These are phyloP conservation scores for Rosa rugosa DNA, from an alignment of 306 rosid genomes.

Conservation along the genomic window DNA sequence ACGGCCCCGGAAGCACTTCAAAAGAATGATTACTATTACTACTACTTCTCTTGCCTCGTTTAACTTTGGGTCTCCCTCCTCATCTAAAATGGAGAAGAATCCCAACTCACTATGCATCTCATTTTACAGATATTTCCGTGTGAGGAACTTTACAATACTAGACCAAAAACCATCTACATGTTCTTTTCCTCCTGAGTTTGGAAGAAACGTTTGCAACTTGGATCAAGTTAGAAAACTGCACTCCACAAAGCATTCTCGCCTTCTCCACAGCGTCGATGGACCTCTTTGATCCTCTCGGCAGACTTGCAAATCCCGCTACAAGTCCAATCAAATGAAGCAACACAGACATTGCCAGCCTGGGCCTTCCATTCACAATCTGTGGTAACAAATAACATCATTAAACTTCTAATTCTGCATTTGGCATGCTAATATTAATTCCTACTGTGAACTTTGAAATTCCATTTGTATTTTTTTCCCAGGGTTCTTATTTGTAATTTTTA, in stretches of 20 bases:
- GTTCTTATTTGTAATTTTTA: background rate
- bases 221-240: constrained; percentile 37
- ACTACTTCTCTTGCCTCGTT: constrained; percentile 11
- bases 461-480: background rate
- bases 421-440: background rate
- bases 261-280: constrained; percentile 60
- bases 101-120: constrained; percentile 21
- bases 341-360: constrained; percentile 59
- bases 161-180: constrained; percentile 16
- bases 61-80: constrained; percentile 32
- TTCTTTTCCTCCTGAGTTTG: constrained; percentile 31
- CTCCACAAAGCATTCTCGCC: constrained; percentile 54
- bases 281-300: constrained; percentile 61
- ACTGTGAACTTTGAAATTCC: background rate
- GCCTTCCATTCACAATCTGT: constrained; percentile 70
- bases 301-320: constrained; percentile 69
- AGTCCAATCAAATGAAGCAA: constrained; percentile 62
- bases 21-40: constrained; percentile 27
- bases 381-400: constrained; percentile 18
- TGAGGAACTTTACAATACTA: constrained; percentile 19
- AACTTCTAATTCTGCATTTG: background rate
- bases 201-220: constrained; percentile 16
- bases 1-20: constrained; percentile 23
- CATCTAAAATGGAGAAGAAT: constrained; percentile 44
- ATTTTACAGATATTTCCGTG: constrained; percentile 23